These are phyloP conservation scores for Bauhinia variegata DNA, from an alignment of 306 rosid genomes.

Conservation along the genomic window DNA sequence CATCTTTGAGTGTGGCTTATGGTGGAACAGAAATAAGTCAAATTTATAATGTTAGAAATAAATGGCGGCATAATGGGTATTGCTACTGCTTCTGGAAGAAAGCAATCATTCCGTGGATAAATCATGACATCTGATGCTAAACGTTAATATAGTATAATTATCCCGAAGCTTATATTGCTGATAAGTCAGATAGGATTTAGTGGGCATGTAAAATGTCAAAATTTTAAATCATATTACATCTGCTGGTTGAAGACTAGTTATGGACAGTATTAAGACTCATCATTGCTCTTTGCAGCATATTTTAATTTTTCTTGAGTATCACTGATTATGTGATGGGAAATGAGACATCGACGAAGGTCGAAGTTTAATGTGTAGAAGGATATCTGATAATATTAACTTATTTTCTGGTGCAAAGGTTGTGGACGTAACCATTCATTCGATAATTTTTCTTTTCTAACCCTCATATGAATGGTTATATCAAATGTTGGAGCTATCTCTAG, in stretches of 20 bases:
- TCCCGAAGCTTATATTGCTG: conserved; percentile 3
- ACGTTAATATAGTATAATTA: conserved; percentile 7
- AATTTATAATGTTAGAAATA: conserved; percentile 2
- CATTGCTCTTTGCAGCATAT: no score
- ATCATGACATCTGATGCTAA: conserved; percentile 4
- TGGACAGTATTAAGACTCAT: no score
- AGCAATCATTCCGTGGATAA: conserved; percentile 5
- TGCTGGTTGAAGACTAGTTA: no score
- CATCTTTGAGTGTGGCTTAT: not conserved
- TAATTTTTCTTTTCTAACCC: no score
- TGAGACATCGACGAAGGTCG: not conserved
- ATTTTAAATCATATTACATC: not conserved
- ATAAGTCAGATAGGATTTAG: conserved; percentile 14
- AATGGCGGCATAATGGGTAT: not conserved
- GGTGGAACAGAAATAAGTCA: conserved; percentile 3
- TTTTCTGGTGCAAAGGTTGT: no score
- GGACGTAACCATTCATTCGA: no score
- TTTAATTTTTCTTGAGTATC: no score
- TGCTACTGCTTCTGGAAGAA: not conserved
- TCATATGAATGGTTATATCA: no score
- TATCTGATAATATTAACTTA: not conserved
- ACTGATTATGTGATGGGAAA: not conserved
- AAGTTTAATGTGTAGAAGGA: conserved; percentile 1
- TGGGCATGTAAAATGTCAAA: not conserved
- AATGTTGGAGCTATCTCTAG: no score